These are phyloP conservation scores for Sporothrix brasiliensis DNA, from an alignment of 2,329 filamentous ascomycete genomes.

Conservation along the genomic window DNA sequence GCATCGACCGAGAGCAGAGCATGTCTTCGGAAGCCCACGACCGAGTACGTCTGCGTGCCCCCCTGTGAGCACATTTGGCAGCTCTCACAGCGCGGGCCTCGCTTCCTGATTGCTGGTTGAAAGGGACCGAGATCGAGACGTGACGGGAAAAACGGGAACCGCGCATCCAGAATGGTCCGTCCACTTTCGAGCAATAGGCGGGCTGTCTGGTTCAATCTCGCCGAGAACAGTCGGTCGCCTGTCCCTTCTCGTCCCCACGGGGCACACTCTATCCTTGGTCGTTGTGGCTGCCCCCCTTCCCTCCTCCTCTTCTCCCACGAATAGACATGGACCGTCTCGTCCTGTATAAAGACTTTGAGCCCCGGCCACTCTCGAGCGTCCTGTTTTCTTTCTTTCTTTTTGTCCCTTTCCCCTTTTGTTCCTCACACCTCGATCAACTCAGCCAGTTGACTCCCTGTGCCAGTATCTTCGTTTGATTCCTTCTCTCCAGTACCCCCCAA, in stretches of 20 bases:
- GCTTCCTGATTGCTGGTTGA: conserved; percentile 43
- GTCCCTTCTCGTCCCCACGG: conserved; percentile 18
- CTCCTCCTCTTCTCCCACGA: neutral
- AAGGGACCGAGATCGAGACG: conserved; percentile 11
- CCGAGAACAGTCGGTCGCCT: conserved; percentile 6
- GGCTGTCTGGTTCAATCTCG: conserved; percentile 12
- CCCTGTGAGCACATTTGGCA: conserved; percentile 17
- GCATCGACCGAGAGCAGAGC: conserved; percentile 16
- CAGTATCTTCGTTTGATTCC: conserved; percentile 17
- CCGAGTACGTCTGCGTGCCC: conserved; percentile 36
- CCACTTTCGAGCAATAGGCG: conserved; percentile 1
- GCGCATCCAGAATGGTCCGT: conserved; percentile 24
- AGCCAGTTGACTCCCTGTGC: conserved; percentile 22
- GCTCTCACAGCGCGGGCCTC: conserved; percentile 40
- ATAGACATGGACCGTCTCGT: neutral
- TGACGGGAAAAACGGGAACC: conserved; percentile 22
- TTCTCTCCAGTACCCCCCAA: neutral
- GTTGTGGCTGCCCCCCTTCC: neutral
- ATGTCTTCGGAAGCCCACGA: conserved; percentile 40
- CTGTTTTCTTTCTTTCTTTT: conserved; percentile 4
- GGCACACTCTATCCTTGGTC: conserved; percentile 9
- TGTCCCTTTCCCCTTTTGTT: conserved; percentile 4
- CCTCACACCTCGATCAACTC: conserved; percentile 26
- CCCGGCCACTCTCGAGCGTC: conserved; percentile 20
- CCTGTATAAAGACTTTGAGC: conserved; percentile 19